Conservation (phyloP, 140 eudicot genomes). For the Oenanthe javanica region DNA sequence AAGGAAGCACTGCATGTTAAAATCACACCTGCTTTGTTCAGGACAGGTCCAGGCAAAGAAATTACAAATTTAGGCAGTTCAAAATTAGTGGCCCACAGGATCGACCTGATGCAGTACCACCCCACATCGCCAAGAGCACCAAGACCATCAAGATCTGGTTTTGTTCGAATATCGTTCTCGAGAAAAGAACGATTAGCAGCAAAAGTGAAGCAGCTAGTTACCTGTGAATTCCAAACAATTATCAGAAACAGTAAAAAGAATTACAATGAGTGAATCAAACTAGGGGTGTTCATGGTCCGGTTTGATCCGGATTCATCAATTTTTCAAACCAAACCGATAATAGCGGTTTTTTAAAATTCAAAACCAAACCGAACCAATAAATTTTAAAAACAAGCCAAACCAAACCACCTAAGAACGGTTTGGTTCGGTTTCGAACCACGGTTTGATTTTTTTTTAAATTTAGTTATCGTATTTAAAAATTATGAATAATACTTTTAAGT, state of each 20-base stretch:
- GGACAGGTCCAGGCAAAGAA: slow-evolving; percentile 42
- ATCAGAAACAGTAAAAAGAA: background rate
- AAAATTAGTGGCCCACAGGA: slow-evolving; percentile 62
- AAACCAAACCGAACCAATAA: too few relatives aligned
- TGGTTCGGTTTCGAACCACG: too few relatives aligned
- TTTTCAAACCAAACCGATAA: too few relatives aligned
- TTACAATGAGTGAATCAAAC: background rate
- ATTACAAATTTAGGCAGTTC: slow-evolving; percentile 55
- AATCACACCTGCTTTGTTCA: slow-evolving; percentile 58
- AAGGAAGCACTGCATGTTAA: slow-evolving; percentile 59
- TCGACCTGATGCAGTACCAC: slow-evolving; percentile 66
- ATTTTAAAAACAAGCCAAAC: too few relatives aligned
- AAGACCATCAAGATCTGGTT: slow-evolving; percentile 75
- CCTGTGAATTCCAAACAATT: slow-evolving; percentile 24
- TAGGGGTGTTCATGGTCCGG: too few relatives aligned
- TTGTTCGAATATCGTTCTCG: slow-evolving; percentile 61
- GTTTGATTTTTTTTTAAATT: too few relatives aligned
- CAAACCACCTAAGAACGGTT: too few relatives aligned
- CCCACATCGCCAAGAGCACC: slow-evolving; percentile 87
- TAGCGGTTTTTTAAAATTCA: too few relatives aligned
- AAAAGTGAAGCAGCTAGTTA: slow-evolving; percentile 41
- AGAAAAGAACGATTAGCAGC: slow-evolving; percentile 47
- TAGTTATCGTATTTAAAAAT: too few relatives aligned
- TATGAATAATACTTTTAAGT: too few relatives aligned
- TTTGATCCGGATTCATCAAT: too few relatives aligned